phyloP scores from a whole-genome alignment of 345 rosid genomes.

The Passiflora organensis region DNA sequence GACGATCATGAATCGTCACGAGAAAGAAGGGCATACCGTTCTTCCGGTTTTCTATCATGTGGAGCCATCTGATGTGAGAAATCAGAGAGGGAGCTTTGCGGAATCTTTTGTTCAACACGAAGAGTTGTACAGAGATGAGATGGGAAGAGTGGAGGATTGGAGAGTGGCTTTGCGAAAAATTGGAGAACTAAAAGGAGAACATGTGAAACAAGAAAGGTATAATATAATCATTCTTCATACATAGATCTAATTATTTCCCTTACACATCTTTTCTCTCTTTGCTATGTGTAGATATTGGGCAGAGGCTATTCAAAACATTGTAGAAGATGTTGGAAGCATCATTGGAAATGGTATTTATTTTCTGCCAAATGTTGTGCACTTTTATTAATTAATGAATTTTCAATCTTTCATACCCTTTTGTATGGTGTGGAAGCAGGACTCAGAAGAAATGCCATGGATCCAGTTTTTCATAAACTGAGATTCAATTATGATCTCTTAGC shows the following conservation, averaged over 20 bases:
- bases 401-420: no score
- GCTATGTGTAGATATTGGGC: no score
- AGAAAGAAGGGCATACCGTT: neutral
- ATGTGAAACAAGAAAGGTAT: conserved; percentile 1
- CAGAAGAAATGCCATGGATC: neutral
- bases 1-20: conserved; percentile 9
- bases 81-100: conserved; percentile 1
- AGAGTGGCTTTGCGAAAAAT: conserved; percentile 9
- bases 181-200: conserved; percentile 9
- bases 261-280: no score
- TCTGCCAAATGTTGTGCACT: no score
- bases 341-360: no score
- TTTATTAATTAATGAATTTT: no score
- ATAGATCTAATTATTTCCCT: no score
- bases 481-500: neutral
- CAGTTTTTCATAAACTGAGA: neutral
- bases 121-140: neutral
- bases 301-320: no score
- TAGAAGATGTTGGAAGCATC: no score
- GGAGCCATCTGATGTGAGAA: conserved; percentile 4
- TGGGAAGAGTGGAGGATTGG: conserved; percentile 4
- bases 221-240: no score
- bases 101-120: conserved; percentile 8
- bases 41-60: conserved; percentile 16
- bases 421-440: no score